Percentiles rank a stretch among this genome's conserved stretches.
phyloP scores from a whole-genome alignment of 192 early-diverging fungal species.

The Podila horticola region DNA sequence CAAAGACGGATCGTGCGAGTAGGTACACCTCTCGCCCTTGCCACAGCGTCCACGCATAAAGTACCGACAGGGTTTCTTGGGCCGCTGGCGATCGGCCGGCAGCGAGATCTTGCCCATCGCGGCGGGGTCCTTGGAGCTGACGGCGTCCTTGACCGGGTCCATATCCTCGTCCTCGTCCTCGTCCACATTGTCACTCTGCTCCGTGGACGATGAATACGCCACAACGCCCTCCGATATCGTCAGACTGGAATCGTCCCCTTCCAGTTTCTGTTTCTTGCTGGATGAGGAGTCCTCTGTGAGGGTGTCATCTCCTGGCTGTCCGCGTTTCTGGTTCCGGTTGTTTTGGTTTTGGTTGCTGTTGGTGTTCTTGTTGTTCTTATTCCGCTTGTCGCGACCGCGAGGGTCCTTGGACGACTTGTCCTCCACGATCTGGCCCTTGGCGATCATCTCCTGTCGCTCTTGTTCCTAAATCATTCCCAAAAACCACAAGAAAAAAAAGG shows the following conservation, averaged over 20 bases:
- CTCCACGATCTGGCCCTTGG: conserved; percentile 45
- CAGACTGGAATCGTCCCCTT: background rate
- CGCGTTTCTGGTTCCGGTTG: background rate
- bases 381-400: conserved; percentile 9
- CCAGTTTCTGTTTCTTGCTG: background rate
- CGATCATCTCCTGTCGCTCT: conserved; percentile 47
- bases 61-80: conserved; percentile 50
- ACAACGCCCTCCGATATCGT: background rate
- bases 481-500: background rate
- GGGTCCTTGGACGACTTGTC: background rate
- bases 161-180: conserved; percentile 49
- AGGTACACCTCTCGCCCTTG: conserved; percentile 56
- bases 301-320: background rate
- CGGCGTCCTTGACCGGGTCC: conserved; percentile 59
- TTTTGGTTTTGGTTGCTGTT: no score
- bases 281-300: background rate
- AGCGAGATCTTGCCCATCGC: conserved; percentile 42
- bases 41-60: conserved; percentile 56
- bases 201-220: background rate
- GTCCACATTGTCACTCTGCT: conserved; percentile 7
- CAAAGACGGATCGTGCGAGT: conserved; percentile 52
- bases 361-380: conserved; percentile 15
- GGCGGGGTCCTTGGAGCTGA: conserved; percentile 59
- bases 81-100: conserved; percentile 12
- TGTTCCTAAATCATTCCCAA: conserved; percentile 18